Conservation (phyloP, 108 stramenopile genomes). For the Seminavis robusta region DNA sequence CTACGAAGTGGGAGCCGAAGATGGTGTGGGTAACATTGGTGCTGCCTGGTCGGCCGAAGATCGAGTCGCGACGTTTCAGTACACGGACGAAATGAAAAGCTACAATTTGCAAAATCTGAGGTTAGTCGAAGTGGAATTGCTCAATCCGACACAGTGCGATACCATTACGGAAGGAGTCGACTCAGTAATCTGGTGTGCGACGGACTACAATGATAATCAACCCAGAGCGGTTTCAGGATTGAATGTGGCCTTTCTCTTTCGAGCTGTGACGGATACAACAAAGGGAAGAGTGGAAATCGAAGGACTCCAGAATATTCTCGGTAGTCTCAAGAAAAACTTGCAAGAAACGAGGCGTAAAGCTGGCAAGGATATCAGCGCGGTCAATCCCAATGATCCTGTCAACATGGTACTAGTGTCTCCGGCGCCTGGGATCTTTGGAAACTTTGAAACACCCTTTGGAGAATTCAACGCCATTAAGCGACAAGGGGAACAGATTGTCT, state of each 20-base stretch:
- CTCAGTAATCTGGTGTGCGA: constrained; percentile 76
- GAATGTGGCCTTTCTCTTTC: constrained; percentile 77
- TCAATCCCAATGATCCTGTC: constrained; percentile 28
- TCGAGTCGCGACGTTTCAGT: constrained; percentile 63
- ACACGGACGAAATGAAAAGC: constrained; percentile 55
- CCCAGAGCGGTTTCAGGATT: constrained; percentile 65
- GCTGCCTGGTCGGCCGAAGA: constrained; percentile 69
- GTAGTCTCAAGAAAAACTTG: constrained; percentile 22
- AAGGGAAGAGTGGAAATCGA: constrained; percentile 87
- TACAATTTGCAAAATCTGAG: constrained; percentile 79
- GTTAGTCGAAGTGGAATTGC: constrained; percentile 72
- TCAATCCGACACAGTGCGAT: constrained; percentile 72
- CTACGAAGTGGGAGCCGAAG: constrained; percentile 86
- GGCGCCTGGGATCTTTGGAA: constrained; percentile 53
- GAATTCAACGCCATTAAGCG: constrained; percentile 74
- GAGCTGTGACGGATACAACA: constrained; percentile 65
- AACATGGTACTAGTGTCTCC: constrained; percentile 68
- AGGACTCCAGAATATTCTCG: constrained; percentile 72
- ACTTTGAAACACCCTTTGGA: constrained; percentile 83
- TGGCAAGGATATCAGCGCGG: background rate
- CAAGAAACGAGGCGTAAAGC: background rate
- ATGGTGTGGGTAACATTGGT: constrained; percentile 62
- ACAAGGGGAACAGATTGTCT: constrained; percentile 56
- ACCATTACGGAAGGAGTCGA: constrained; percentile 73
- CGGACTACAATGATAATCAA: constrained; percentile 77